Conservation (phyloP, 208 protist species). For the Leishmania martiniquensis region DNA sequence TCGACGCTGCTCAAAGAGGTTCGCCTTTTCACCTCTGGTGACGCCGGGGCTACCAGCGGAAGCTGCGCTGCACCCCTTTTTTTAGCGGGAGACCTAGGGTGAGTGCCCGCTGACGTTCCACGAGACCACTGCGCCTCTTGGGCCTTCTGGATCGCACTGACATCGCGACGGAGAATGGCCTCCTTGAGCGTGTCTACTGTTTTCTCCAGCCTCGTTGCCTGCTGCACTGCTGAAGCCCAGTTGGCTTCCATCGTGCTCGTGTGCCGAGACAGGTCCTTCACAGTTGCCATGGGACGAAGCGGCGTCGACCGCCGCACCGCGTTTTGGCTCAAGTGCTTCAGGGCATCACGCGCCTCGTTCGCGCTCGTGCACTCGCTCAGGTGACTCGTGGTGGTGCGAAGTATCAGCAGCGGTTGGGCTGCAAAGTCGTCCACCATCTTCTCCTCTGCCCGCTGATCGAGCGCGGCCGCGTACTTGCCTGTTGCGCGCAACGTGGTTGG, state of each 20-base stretch:
- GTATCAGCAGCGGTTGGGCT: conserved; percentile 62
- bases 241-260: conserved; percentile 77
- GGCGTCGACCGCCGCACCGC: conserved; percentile 48
- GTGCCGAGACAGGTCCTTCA: conserved; percentile 74
- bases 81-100: not conserved
- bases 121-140: conserved; percentile 5
- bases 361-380: conserved; percentile 56
- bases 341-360: conserved; percentile 64
- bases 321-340: conserved; percentile 54
- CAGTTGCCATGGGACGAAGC: conserved; percentile 44
- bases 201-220: conserved; percentile 64
- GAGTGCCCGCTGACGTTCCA: not conserved
- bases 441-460: conserved; percentile 79
- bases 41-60: not conserved
- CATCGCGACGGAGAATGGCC: conserved; percentile 29
- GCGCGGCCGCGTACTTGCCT: conserved; percentile 56
- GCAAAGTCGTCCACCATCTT: conserved; percentile 87
- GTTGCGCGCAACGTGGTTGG: conserved; percentile 56
- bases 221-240: conserved; percentile 72
- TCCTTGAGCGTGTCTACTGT: conserved; percentile 61
- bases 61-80: not conserved
- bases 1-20: conserved; percentile 16
- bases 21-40: not conserved
- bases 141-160: conserved; percentile 9
- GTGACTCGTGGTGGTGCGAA: conserved; percentile 42